Evolutionary conservation across 73 alveolate genomes (phyloP).

Genomic region (Blepharisma stoltei): DNA sequence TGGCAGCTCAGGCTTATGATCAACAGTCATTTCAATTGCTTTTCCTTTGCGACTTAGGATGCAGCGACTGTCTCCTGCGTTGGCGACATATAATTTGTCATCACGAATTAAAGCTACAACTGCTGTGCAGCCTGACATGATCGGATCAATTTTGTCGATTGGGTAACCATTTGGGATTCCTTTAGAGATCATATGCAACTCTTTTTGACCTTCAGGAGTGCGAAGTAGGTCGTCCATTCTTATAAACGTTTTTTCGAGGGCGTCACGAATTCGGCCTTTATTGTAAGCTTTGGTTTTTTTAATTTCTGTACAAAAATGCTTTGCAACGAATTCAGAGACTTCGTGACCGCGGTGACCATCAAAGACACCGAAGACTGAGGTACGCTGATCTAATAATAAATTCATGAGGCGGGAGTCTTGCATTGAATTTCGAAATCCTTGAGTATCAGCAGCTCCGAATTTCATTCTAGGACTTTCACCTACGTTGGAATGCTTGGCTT

Average conservation of each 20-base stretch:
- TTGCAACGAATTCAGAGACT: constrained; percentile 74
- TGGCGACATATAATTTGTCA: constrained; percentile 68
- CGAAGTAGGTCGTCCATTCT: constrained; percentile 78
- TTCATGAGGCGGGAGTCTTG: constrained; percentile 81
- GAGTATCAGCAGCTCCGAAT: constrained; percentile 85
- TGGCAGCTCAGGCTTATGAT: constrained; percentile 80
- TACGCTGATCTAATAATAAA: constrained; percentile 52
- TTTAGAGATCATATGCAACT: constrained; percentile 33
- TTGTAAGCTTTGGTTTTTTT: constrained; percentile 54
- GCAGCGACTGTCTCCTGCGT: constrained; percentile 88
- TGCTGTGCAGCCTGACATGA: constrained; percentile 56
- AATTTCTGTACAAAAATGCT: constrained; percentile 56
- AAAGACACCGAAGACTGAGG: constrained; percentile 85
- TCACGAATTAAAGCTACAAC: constrained; percentile 65
- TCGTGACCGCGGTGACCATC: constrained; percentile 97
- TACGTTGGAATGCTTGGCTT: constrained; percentile 31
- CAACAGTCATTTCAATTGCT: constrained; percentile 73
- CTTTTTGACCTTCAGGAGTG: constrained; percentile 65
- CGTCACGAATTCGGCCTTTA: constrained; percentile 66
- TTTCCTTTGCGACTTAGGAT: constrained; percentile 64
- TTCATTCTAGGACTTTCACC: constrained; percentile 42
- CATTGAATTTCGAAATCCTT: constrained; percentile 76
- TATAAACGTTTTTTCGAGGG: constrained; percentile 75
- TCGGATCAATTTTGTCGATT: constrained; percentile 19
- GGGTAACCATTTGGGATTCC: constrained; percentile 17